Percentiles rank a stretch among this genome's conserved stretches.
phyloP scores from a whole-genome alignment of 352 stramenopile species.

The Saprolegnia diclina region DNA sequence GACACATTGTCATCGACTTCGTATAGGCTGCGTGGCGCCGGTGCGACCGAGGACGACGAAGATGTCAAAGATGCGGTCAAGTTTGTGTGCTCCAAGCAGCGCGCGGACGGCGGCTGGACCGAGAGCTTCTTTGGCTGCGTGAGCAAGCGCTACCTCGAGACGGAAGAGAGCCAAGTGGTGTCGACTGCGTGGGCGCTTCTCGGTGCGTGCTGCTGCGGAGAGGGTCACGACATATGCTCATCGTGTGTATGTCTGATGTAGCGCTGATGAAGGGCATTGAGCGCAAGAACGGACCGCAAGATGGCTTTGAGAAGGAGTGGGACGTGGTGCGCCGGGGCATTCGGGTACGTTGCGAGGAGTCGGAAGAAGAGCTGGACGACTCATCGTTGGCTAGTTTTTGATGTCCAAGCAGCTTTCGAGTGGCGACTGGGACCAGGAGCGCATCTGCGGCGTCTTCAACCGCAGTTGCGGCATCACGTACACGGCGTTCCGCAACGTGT shows the following conservation, averaged over 20 bases:
- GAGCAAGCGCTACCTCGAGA: conserved; percentile 76
- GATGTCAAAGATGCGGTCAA: conserved; percentile 45
- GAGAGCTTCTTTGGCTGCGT: conserved; percentile 89
- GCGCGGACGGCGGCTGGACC: conserved; percentile 85
- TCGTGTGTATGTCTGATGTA: too few relatives aligned
- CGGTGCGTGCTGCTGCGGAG: conserved; percentile 47
- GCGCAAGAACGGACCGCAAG: neutral
- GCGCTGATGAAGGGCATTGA: conserved; percentile 24
- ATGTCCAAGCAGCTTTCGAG: conserved; percentile 57
- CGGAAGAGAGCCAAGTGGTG: conserved; percentile 69
- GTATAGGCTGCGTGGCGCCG: conserved; percentile 26
- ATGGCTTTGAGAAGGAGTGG: conserved; percentile 33
- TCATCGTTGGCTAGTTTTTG: conserved; percentile 43
- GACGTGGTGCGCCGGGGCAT: conserved; percentile 53
- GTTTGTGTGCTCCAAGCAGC: conserved; percentile 76
- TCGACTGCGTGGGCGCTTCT: conserved; percentile 89
- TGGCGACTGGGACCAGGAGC: conserved; percentile 89
- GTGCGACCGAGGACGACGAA: conserved; percentile 32
- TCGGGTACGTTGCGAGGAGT: conserved; percentile 3
- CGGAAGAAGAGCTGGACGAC: neutral
- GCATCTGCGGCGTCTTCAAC: conserved; percentile 90
- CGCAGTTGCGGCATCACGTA: conserved; percentile 89
- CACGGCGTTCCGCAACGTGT: conserved; percentile 88
- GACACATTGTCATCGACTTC: neutral
- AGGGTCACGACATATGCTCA: too few relatives aligned